Base-by-base conservation (phyloP, 2,329 filamentous ascomycete species). In the Talaromyces sp. region DNA sequence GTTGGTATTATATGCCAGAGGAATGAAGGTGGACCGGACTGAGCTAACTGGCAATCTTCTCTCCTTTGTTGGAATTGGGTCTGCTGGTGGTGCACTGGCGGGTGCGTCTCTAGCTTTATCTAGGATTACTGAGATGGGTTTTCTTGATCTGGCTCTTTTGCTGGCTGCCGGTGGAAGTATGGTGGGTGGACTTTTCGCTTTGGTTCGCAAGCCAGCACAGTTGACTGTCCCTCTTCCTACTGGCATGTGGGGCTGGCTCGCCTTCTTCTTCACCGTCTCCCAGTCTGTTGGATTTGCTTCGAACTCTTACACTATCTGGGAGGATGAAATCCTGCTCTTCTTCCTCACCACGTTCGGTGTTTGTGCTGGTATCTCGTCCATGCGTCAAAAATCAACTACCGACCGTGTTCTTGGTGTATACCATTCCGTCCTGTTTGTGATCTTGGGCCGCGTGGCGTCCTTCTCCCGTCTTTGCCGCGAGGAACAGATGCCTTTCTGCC, bases 251-350 rank as follows among this genome's bases (percentile, higher is more conserved):
- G 88, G 91, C n/a, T 93, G 90, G 86, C 77, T 96, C 54, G 87
- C 90, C 5, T 78, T 90, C 22, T 70, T 92, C 13, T 91, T 96
- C 62, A 91, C 91, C 0, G 71, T 91, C n/a, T 86, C 88, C 56
- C 90, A 96, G 67, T 95, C 91, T n/a, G 78, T 90, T 47, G 93
- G 94, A 7, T 99, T 97, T 70, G 93, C 93, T 0, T 94, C 94
- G 3, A 99, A 99, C 74, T 99, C 94, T 0, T 99, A 92, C 74
- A 97, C 93, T 0, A 96, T 99, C 61, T 99, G 94, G 92, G 94
- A 99, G 75, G 94, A 99, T 67, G 89, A 91, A 13, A 97, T 97
- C 51, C 81, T 96, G 4, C 80, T 96, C 3, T 96, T 96, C 76
- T 93, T 97, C 75, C 83, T 97, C 53, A 85, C 86, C 2, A 94